phyloP scores from a whole-genome alignment of 306 rosid species.

The Begonia fuchsioides region DNA sequence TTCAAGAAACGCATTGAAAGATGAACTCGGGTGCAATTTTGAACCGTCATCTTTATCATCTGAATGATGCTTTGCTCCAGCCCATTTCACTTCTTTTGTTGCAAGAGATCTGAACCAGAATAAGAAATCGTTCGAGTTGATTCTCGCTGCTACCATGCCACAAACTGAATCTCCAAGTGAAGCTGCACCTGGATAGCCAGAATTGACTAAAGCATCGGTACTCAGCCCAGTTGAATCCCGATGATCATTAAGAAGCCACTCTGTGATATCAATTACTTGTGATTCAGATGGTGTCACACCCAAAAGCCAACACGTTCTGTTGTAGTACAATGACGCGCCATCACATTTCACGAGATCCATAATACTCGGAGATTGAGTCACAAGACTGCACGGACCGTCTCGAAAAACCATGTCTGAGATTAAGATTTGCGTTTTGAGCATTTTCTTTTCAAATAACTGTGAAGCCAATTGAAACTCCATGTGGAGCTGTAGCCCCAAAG shows the following conservation, averaged over 20 bases:
- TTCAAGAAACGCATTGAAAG: conserved; percentile 68
- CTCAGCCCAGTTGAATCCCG: conserved; percentile 68
- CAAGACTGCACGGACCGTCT: conserved; percentile 49
- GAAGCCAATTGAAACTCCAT: conserved; percentile 66
- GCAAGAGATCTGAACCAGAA: conserved; percentile 79
- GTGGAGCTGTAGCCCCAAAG: conserved; percentile 54
- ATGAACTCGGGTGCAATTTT: conserved; percentile 67
- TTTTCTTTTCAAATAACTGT: conserved; percentile 49
- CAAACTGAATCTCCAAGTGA: conserved; percentile 56
- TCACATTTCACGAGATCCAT: conserved; percentile 75
- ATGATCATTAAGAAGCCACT: conserved; percentile 47
- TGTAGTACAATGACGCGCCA: conserved; percentile 65
- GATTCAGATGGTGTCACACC: conserved; percentile 77
- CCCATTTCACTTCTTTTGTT: conserved; percentile 67
- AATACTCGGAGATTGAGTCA: conserved; percentile 61
- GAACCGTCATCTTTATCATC: conserved; percentile 50
- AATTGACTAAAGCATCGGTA: conserved; percentile 63
- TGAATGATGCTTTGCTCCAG: conserved; percentile 82
- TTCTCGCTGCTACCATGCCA: conserved; percentile 62
- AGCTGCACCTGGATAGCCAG: conserved; percentile 70
- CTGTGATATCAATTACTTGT: conserved; percentile 54
- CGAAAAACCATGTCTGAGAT: conserved; percentile 82
- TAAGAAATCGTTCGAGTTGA: conserved; percentile 45
- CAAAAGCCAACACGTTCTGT: conserved; percentile 43
- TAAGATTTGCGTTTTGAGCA: conserved; percentile 54